Conservation (phyloP, 768 basidiomycete species). For the Suillus cothurnatus region DNA sequence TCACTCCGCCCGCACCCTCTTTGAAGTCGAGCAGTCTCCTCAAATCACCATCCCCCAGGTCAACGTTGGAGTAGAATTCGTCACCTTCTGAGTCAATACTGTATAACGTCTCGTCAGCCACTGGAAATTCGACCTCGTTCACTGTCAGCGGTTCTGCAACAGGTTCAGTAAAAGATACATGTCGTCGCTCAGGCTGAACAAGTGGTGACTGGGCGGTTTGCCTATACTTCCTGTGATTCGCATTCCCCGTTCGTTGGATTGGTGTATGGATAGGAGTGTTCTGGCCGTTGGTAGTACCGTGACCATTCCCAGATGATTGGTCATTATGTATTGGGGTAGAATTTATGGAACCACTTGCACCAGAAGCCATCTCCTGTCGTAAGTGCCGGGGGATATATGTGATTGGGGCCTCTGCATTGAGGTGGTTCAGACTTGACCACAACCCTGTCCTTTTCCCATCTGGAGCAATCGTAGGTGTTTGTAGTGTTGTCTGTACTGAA, state of each 20-base stretch:
- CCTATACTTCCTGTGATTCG: conserved; percentile 7
- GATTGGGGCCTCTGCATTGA: conserved; percentile 21
- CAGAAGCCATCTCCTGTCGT: conserved; percentile 29
- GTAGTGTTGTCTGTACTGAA: conserved; percentile 1
- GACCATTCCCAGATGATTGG: neutral
- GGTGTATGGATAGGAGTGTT: conserved; percentile 40
- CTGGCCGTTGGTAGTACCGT: conserved; percentile 19
- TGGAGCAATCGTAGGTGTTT: neutral
- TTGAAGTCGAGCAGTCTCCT: conserved; percentile 43
- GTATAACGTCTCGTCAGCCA: conserved; percentile 39
- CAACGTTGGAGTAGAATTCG: conserved; percentile 59
- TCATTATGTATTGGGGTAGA: conserved; percentile 1
- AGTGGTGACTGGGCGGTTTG: conserved; percentile 11
- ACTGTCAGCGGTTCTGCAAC: neutral
- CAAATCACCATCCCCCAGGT: conserved; percentile 48
- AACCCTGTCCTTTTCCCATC: neutral
- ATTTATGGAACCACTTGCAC: conserved; percentile 11
- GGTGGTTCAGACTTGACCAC: conserved; percentile 23
- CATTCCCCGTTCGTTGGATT: conserved; percentile 13
- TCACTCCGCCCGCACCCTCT: conserved; percentile 31
- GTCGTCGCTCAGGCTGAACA: conserved; percentile 18
- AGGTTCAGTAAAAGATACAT: conserved; percentile 15
- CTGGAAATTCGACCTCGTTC: conserved; percentile 9
- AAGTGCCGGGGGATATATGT: conserved; percentile 44
- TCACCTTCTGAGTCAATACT: conserved; percentile 68